phyloP scores from a whole-genome alignment of 2,329 filamentous ascomycete species.

The Raffaelea ambrosiae region DNA sequence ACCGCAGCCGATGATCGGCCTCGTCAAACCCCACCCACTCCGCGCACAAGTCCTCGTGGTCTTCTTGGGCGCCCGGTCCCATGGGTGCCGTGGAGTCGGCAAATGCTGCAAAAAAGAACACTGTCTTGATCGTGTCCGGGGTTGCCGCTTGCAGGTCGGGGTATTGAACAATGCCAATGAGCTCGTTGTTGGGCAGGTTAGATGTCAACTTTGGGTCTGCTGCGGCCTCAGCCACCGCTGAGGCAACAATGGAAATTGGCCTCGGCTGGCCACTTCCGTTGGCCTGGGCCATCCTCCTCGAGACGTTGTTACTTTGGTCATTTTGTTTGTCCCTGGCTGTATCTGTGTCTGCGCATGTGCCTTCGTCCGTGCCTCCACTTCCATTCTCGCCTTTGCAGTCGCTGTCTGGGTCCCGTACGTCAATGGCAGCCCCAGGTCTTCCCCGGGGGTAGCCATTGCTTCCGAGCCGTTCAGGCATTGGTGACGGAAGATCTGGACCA shows the following conservation, averaged over 20 bases:
- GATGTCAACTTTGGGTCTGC: constrained; percentile 18
- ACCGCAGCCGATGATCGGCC: constrained; percentile 7
- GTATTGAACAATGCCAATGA: constrained; percentile 26
- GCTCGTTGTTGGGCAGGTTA: constrained; percentile 24
- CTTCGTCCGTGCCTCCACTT: too few species aligned
- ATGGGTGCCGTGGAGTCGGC: constrained; percentile 10
- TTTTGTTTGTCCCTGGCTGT: too few species aligned
- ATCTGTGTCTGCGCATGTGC: too few species aligned
- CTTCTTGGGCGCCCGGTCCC: constrained; percentile 10
- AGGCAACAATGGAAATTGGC: not conserved
- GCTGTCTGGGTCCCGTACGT: not conserved
- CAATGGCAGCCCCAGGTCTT: not conserved
- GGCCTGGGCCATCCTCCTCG: not conserved
- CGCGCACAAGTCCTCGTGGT: constrained; percentile 11
- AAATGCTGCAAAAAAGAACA: constrained; percentile 30
- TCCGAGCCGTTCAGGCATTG: too few species aligned
- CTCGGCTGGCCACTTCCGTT: too few species aligned
- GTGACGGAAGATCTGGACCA: too few species aligned
- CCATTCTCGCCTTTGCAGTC: too few species aligned
- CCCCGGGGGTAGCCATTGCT: too few species aligned
- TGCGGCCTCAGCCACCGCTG: not conserved
- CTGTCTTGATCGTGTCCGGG: constrained; percentile 26
- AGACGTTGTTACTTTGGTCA: too few species aligned
- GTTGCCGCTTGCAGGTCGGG: constrained; percentile 23
- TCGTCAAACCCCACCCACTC: constrained; percentile 10